A percentile compares a stretch with the other conserved stretches of the same genome.
These are phyloP conservation scores for Persicaria maculosa DNA, from an alignment of 148 eudicot genomes.

Conservation along the genomic window DNA sequence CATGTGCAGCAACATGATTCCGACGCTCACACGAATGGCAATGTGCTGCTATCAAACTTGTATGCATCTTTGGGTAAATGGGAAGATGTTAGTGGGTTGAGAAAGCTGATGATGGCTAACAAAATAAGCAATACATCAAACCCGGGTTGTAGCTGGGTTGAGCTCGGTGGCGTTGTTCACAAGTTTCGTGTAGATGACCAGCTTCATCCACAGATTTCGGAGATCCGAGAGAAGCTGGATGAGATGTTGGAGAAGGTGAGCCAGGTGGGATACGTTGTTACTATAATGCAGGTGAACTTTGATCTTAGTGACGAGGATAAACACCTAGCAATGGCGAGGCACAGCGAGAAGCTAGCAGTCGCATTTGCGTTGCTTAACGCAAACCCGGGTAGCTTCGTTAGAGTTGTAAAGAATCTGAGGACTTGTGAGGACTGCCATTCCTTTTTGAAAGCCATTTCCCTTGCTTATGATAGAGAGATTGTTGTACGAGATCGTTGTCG, in stretches of 20 bases:
- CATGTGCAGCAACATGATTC: constrained; percentile 32
- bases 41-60: constrained; percentile 44
- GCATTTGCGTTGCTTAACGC: constrained; percentile 42
- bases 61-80: constrained; percentile 62
- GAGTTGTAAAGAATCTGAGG: constrained; percentile 51
- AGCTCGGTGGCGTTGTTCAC: constrained; percentile 50
- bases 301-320: constrained; percentile 62
- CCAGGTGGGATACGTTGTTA: constrained; percentile 32
- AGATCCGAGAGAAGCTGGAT: constrained; percentile 34
- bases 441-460: constrained; percentile 44
- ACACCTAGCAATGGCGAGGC: constrained; percentile 52
- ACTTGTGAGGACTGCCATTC: constrained; percentile 56
- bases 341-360: constrained; percentile 56
- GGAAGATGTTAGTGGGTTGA: constrained; percentile 38
- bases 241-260: constrained; percentile 37
- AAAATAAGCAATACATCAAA: constrained; percentile 26
- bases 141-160: constrained; percentile 65
- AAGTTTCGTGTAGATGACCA: constrained; percentile 62
- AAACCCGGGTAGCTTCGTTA: constrained; percentile 28
- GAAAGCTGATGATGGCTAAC: constrained; percentile 33
- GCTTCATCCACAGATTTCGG: constrained; percentile 35
- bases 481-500: constrained; percentile 57
- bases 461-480: constrained; percentile 44
- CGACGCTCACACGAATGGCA: constrained; percentile 17
- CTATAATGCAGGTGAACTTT: constrained; percentile 37